A percentile compares a stretch with the other conserved stretches of the same genome.
Conservation (phyloP, 768 basidiomycete genomes). For the Leucosporidium yakuticum region DNA sequence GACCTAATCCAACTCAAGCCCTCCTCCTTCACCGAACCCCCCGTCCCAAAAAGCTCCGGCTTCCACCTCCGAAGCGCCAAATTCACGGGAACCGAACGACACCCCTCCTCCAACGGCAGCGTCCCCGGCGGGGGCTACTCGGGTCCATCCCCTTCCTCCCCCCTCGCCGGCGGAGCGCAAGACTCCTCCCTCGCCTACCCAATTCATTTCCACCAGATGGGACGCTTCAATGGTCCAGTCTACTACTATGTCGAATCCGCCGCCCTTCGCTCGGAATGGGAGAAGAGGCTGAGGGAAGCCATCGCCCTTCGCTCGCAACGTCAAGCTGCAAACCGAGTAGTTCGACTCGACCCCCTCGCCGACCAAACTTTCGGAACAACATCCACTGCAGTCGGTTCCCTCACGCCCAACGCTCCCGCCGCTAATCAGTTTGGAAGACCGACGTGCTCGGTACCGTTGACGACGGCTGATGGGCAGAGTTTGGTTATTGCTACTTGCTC, state of each 20-base stretch:
- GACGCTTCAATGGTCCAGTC: constrained; percentile 76
- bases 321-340: constrained; percentile 69
- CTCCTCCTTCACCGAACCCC: constrained; percentile 29
- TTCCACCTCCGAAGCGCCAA: constrained; percentile 19
- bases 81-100: background rate
- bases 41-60: constrained; percentile 18
- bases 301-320: constrained; percentile 75
- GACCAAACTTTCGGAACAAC: constrained; percentile 31
- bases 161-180: constrained; percentile 38
- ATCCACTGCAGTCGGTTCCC: constrained; percentile 13
- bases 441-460: constrained; percentile 91
- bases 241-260: constrained; percentile 79
- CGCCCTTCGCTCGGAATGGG: constrained; percentile 76
- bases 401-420: background rate
- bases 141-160: constrained; percentile 42
- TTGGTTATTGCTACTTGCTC: constrained; percentile 90
- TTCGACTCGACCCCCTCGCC: constrained; percentile 26
- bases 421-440: constrained; percentile 49
- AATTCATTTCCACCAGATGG: constrained; percentile 81
- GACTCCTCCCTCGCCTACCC: constrained; percentile 71
- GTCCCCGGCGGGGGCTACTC: constrained; percentile 45
- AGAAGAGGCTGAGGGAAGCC: constrained; percentile 79
- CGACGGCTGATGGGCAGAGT: constrained; percentile 62
- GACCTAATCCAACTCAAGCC: constrained; percentile 67
- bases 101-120: constrained; percentile 55